Conservation (phyloP, 1,284 basidiomycete genomes). For the Trichosporon inkin region DNA sequence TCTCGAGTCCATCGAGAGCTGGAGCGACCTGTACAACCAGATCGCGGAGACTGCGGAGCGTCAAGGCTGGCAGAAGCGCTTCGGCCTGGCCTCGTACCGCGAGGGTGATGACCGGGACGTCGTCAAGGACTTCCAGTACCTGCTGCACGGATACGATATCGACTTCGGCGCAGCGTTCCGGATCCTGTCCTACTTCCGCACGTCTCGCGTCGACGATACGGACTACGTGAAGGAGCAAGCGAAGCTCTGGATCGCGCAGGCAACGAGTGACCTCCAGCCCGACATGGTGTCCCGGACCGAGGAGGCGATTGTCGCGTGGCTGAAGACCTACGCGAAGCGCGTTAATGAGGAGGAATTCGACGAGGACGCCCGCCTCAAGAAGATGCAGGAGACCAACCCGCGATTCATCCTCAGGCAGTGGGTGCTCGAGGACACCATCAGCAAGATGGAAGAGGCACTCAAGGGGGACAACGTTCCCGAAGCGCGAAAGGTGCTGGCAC, state of each 20-base stretch:
- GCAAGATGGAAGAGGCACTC: conserved; percentile 64
- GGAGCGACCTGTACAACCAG: conserved; percentile 58
- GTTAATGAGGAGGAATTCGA: conserved; percentile 50
- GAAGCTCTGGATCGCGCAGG: conserved; percentile 54
- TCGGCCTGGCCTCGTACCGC: conserved; percentile 62
- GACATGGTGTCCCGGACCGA: conserved; percentile 51
- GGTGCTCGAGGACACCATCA: conserved; percentile 84
- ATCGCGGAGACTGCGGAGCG: conserved; percentile 61
- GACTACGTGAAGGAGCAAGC: conserved; percentile 55
- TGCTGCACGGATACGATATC: conserved; percentile 65
- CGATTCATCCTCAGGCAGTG: conserved; percentile 87
- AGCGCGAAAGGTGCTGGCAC: conserved; percentile 28
- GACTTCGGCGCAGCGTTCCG: conserved; percentile 84
- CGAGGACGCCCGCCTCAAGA: conserved; percentile 39
- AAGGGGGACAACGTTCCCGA: conserved; percentile 53
- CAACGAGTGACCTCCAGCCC: conserved; percentile 53
- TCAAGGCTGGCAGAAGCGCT: conserved; percentile 66
- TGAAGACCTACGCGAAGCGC: conserved; percentile 63
- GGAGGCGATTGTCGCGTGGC: conserved; percentile 61
- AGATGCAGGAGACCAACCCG: conserved; percentile 61
- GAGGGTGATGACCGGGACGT: conserved; percentile 58
- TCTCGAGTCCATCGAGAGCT: conserved; percentile 51
- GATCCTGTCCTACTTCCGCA: conserved; percentile 62
- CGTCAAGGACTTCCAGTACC: conserved; percentile 61
- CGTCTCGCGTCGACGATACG: conserved; percentile 41